Base-by-base conservation (phyloP, 2,329 filamentous ascomycete genomes). In the Annulohypoxylon truncatum region DNA sequence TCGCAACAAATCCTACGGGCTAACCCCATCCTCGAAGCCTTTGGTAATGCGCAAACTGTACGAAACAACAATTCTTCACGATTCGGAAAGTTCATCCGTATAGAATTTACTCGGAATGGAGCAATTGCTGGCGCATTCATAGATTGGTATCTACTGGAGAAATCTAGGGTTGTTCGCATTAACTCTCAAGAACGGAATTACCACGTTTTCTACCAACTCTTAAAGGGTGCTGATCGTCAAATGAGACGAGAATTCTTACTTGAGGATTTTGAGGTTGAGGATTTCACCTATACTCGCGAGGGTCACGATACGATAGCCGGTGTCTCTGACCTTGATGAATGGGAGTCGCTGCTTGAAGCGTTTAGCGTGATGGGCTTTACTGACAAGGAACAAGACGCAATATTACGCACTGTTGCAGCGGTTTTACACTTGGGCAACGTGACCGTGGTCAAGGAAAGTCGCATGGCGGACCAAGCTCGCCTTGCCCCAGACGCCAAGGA, bases 81-180 rank as follows among this genome's bases (percentile, higher is more conserved):
- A 69, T 99, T 99, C 75, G 96, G 96, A 76, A 99, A 99, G 79
- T 99, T 99, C 75, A 99, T 99, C 77, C 88, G 96, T 52, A 99
- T 99, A 75, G 94, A 97, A 77, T 97, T 99, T 80, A 93, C 89
- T 31, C 87, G 92, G 22, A 88, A 88, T 33, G 96, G 96, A 26
- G 92, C 96, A 58, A 99, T 99, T 71, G 92, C 92, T 3, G 96
- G 96, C 33, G 96, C 96, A 20, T 97, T 94, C 80, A 98, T 99
- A 71, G 94, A 99, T 78, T 99, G 96, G 96, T 99, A 98, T 79
- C 85, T 99, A 0, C 83, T 99, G 12, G 96, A 99, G 77, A 99
- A 99, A 79, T 99, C 96, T n/a, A 89, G 96, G 72, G 96, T 99
- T 6, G 95, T 99, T 18, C 90, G 90, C 42, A 88, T 97, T 66